Conservation (phyloP, 2,329 filamentous ascomycete genomes). For the Fusarium redolens region DNA sequence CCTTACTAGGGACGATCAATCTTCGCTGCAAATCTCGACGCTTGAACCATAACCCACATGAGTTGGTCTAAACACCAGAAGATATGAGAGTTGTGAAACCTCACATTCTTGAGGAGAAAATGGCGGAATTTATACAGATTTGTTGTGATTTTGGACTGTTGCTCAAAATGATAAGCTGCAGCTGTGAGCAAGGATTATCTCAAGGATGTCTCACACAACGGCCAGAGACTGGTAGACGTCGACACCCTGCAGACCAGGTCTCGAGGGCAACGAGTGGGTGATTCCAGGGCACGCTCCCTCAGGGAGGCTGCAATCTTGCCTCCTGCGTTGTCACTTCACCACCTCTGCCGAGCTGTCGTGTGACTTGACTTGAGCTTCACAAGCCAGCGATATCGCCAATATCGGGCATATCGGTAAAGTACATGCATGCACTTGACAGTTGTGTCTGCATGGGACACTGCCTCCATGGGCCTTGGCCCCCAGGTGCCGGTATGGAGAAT, state of each 20-base stretch:
- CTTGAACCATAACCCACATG: slow-evolving; percentile 15
- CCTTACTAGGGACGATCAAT: slow-evolving; percentile 13
- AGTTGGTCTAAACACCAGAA: not conserved
- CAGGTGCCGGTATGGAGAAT: slow-evolving; percentile 26
- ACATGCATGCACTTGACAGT: slow-evolving; percentile 8
- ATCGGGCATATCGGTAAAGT: not conserved
- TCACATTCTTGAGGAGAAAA: not conserved
- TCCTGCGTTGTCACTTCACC: slow-evolving; percentile 22
- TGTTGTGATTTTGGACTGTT: not conserved
- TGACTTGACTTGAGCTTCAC: slow-evolving; percentile 6
- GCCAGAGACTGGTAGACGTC: slow-evolving; percentile 21
- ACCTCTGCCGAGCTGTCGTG: slow-evolving; percentile 8
- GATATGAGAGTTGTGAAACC: not conserved
- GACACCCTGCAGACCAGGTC: slow-evolving; percentile 28
- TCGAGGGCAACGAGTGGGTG: slow-evolving; percentile 25
- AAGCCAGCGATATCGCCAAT: slow-evolving; percentile 1
- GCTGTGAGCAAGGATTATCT: slow-evolving; percentile 12
- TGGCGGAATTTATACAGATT: not conserved
- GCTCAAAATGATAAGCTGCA: slow-evolving; percentile 8
- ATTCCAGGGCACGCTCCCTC: slow-evolving; percentile 13
- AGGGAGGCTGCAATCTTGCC: slow-evolving; percentile 25
- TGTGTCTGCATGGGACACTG: slow-evolving; percentile 17
- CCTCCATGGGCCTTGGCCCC: slow-evolving; percentile 7
- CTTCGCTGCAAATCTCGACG: slow-evolving; percentile 20
- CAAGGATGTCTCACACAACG: slow-evolving; percentile 32